phyloP scores from a whole-genome alignment of 2,329 filamentous ascomycete genomes.

The Chrysoporthe austroafricana region DNA sequence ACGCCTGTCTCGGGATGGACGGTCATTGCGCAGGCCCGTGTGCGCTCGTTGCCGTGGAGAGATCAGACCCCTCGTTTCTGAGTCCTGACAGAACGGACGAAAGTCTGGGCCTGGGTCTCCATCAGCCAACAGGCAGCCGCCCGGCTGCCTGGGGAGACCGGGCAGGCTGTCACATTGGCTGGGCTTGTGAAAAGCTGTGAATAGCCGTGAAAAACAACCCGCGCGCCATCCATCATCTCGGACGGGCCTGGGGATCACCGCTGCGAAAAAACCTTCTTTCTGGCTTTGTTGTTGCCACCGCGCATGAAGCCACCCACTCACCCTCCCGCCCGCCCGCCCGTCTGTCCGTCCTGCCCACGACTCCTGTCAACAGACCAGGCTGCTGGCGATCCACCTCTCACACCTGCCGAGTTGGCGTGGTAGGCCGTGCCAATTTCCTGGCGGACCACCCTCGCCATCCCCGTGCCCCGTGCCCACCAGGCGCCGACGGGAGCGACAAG shows the following conservation, averaged over 20 bases:
- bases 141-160: not conserved
- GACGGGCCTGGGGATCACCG: too few species aligned
- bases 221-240: not conserved
- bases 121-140: constrained; percentile 3
- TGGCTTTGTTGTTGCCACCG: not conserved
- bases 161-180: not conserved
- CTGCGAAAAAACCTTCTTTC: not conserved
- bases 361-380: not conserved
- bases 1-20: too few species aligned
- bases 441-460: not conserved
- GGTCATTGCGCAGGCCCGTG: too few species aligned
- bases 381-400: not conserved
- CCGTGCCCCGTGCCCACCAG: not conserved
- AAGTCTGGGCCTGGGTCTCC: not conserved
- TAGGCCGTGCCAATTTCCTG: not conserved
- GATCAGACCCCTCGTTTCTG: too few species aligned
- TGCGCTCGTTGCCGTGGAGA: too few species aligned
- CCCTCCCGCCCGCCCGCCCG: not conserved
- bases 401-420: not conserved
- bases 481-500: too few species aligned
- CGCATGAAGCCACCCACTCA: not conserved
- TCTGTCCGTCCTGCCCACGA: not conserved
- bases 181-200: not conserved
- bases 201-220: too few species aligned
- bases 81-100: not conserved